Evolutionary conservation across 2,329 filamentous ascomycete species (phyloP), one percentile per base, ranked within the genome.

Genomic region (Colletotrichum sp.): DNA sequence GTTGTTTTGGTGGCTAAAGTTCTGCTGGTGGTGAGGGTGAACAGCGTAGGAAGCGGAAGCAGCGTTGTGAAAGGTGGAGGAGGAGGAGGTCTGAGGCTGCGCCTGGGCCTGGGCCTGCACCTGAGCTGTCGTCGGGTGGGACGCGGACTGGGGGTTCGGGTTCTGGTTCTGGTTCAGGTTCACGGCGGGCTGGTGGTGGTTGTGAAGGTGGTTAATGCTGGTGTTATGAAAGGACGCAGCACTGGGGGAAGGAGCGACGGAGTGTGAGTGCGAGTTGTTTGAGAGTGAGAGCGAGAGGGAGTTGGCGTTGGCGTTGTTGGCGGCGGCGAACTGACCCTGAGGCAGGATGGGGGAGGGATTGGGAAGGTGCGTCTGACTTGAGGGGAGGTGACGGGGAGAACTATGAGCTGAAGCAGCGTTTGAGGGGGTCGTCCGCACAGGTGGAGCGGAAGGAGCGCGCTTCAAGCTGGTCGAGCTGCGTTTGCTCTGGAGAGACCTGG

Each of bases 11-110:
- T 66, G 62, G 44, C 36, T 70, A 57, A 74, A 71, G 71, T 64
- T 63, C 67, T 71, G 71, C 59, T 71, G 22, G 91, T 89, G 3
- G 94, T 93, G 1, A 96, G 95, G 39, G 96, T 98, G 82, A 95
- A 97, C 2, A 96, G 96, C 12, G 95, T 98, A 52, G 44, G 44
- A 22, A 39, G 36, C 36, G 44, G 44, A 52, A 22, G 44, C 44
- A 74, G 96, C 92, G 82, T 48, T 48, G 18, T 92, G 79, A 79
- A 52, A 52, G 44, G 44, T 52, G 44, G 44, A 52, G 44, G 44
- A 48, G n/a, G 79, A 79, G 77, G 69, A 81, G 78, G 78, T 77
- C 78, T 67, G 81, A 78, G 77, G 18, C 18, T 62, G 59, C 30
- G 59, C n/a, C 26, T 79, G 81, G 77, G 80, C 44, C 44, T 79